phyloP scores from a whole-genome alignment of 2,329 filamentous ascomycete species.

The Fusarium udum region DNA sequence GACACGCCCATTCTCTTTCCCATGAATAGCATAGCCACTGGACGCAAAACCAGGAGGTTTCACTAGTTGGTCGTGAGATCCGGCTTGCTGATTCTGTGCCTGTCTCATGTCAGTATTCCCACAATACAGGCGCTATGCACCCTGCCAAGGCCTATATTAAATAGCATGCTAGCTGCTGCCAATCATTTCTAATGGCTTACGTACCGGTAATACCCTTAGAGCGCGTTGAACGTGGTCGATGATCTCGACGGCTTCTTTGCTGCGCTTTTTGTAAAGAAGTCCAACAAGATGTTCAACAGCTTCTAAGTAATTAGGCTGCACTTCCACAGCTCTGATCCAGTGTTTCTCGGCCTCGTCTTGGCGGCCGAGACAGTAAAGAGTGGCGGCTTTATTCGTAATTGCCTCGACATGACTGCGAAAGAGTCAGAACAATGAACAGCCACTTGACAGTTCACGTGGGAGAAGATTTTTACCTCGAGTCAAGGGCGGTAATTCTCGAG shows the following conservation, averaged over 20 bases:
- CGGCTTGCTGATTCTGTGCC: slow-evolving; percentile 38
- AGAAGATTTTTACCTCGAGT: slow-evolving; percentile 59
- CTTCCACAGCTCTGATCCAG: slow-evolving; percentile 85
- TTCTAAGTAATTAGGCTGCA: slow-evolving; percentile 89
- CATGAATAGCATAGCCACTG: slow-evolving; percentile 81
- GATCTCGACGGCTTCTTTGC: slow-evolving; percentile 84
- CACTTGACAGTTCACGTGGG: slow-evolving; percentile 45
- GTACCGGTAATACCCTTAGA: slow-evolving; percentile 58
- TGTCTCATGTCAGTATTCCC: slow-evolving; percentile 39
- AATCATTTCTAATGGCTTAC: slow-evolving; percentile 8
- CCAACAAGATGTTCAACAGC: slow-evolving; percentile 94
- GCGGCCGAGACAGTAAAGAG: slow-evolving; percentile 83
- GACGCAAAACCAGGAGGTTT: slow-evolving; percentile 46
- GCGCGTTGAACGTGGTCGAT: slow-evolving; percentile 86
- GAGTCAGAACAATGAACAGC: slow-evolving; percentile 44
- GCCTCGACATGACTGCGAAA: slow-evolving; percentile 83
- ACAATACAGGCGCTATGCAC: slow-evolving; percentile 5
- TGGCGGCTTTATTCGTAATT: slow-evolving; percentile 91
- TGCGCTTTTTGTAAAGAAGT: slow-evolving; percentile 83
- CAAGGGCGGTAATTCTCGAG: slow-evolving; percentile 66
- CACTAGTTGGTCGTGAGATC: slow-evolving; percentile 29
- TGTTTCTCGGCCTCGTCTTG: slow-evolving; percentile 85
- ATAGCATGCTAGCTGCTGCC: not conserved
- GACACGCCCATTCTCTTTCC: slow-evolving; percentile 89
- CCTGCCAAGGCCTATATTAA: slow-evolving; percentile 16